These are phyloP conservation scores for Monosiga brevicollis DNA, from an alignment of 78 protist species.

Conservation along the genomic window DNA sequence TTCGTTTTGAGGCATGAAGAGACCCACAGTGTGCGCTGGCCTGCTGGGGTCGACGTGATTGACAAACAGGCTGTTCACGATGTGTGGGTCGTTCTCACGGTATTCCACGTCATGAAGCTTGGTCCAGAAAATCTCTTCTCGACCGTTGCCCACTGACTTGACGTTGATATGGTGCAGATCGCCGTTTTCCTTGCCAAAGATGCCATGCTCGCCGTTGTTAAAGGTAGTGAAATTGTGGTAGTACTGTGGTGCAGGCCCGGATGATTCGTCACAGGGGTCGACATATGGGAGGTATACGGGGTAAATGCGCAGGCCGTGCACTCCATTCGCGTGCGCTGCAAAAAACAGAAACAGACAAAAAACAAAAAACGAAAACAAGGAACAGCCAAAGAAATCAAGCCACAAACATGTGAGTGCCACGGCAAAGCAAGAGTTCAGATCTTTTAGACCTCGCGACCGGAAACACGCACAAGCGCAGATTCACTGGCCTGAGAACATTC, in stretches of 20 bases:
- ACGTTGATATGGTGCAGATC: background rate
- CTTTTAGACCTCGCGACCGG: too few species aligned
- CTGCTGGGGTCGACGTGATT: background rate
- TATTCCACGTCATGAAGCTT: background rate
- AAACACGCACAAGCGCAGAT: too few species aligned
- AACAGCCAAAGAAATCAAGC: too few species aligned
- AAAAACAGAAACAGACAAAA: too few species aligned
- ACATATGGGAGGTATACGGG: background rate
- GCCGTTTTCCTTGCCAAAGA: background rate
- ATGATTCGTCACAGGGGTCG: background rate
- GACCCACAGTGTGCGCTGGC: background rate
- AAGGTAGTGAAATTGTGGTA: background rate
- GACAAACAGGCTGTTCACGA: background rate
- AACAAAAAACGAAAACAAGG: too few species aligned
- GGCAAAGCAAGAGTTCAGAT: too few species aligned
- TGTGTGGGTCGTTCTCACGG: background rate
- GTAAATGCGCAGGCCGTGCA: background rate
- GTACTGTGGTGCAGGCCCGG: background rate
- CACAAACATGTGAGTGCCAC: too few species aligned
- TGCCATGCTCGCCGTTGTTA: background rate
- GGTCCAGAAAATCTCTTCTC: background rate
- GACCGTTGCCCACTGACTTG: background rate
- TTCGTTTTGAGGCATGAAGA: background rate
- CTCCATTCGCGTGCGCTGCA: background rate
- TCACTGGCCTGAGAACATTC: too few species aligned